phyloP scores from a whole-genome alignment of 192 early-diverging fungal genomes.

The Gigaspora rosea region DNA sequence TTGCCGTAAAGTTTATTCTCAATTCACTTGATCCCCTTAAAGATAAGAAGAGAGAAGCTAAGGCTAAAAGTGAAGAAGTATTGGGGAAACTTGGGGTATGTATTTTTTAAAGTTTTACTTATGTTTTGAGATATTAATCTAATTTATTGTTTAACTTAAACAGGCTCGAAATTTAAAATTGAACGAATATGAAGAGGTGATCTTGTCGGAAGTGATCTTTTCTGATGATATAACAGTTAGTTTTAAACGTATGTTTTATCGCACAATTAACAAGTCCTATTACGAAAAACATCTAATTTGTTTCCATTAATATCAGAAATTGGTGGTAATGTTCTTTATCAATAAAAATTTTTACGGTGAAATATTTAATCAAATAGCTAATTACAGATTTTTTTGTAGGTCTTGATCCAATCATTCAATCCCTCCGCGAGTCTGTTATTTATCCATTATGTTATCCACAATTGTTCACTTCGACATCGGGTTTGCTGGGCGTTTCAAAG shows the following conservation, averaged over 20 bases:
- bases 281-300: neutral
- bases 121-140: neutral
- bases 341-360: neutral
- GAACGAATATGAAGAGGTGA: constrained; percentile 91
- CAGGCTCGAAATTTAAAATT: constrained; percentile 72
- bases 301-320: constrained; percentile 25
- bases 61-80: constrained; percentile 71
- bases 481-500: constrained; percentile 89
- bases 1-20: constrained; percentile 83
- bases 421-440: constrained; percentile 93
- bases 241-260: constrained; percentile 67
- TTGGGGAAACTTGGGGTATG: constrained; percentile 70
- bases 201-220: constrained; percentile 91
- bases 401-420: constrained; percentile 88
- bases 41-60: constrained; percentile 72
- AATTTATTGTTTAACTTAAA: neutral
- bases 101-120: neutral
- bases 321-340: constrained; percentile 18
- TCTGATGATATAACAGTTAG: constrained; percentile 86
- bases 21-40: constrained; percentile 70
- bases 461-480: constrained; percentile 82
- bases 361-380: no score
- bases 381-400: constrained; percentile 56
- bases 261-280: neutral
- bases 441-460: constrained; percentile 93